phyloP scores from a whole-genome alignment of 2,329 filamentous ascomycete species.

The Aureobasidium subglaciale region DNA sequence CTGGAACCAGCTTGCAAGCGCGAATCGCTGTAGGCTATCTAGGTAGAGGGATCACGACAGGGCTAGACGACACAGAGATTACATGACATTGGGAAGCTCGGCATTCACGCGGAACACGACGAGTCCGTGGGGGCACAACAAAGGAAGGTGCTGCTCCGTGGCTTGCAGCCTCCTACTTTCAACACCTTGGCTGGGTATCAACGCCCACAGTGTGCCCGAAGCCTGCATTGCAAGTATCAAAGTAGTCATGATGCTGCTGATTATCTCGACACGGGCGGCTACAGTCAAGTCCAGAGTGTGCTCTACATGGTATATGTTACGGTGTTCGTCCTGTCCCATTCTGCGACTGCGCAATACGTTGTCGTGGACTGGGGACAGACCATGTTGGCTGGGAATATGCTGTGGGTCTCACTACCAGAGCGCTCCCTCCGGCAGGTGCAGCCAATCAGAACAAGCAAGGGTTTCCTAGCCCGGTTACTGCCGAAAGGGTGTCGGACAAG shows the following conservation, averaged over 20 bases:
- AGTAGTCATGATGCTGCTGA: too few relatives aligned
- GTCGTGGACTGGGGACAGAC: too few relatives aligned
- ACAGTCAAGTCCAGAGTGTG: too few relatives aligned
- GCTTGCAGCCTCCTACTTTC: not conserved
- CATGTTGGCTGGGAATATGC: not conserved
- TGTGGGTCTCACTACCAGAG: not conserved
- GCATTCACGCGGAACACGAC: not conserved
- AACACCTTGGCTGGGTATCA: not conserved
- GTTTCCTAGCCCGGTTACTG: constrained; percentile 1
- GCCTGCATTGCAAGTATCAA: not conserved
- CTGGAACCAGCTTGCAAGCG: not conserved
- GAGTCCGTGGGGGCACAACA: constrained; percentile 9
- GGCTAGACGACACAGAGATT: not conserved
- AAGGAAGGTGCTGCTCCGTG: constrained; percentile 6
- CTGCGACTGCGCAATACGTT: too few relatives aligned
- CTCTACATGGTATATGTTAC: too few relatives aligned
- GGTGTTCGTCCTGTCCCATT: too few relatives aligned
- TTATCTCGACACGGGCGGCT: too few relatives aligned
- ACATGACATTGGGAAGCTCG: not conserved
- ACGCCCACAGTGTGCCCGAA: not conserved
- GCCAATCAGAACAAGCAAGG: constrained; percentile 8
- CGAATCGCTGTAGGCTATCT: not conserved
- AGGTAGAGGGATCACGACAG: not conserved
- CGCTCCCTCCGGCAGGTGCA: not conserved
- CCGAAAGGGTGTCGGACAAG: not conserved